Conservation (phyloP, 2,329 filamentous ascomycete genomes). For the Aspergillus ochraceoroseus region DNA sequence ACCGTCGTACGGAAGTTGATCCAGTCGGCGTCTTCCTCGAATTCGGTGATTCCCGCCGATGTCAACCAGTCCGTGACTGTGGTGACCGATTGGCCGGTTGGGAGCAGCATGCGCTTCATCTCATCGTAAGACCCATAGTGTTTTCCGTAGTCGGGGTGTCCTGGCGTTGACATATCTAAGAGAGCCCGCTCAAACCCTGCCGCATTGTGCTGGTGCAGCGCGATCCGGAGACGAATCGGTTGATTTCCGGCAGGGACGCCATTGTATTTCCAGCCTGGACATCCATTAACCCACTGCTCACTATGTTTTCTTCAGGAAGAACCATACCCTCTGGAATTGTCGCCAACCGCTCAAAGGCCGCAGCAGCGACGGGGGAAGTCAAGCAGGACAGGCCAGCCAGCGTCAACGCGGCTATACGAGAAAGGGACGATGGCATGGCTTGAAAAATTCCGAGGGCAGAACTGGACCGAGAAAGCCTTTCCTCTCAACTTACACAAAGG, state of each 20-base stretch:
- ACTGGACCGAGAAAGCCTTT: too few relatives aligned
- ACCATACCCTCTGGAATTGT: slow-evolving; percentile 34
- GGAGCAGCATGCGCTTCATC: slow-evolving; percentile 48
- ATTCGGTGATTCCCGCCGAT: slow-evolving; percentile 36
- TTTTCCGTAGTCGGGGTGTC: slow-evolving; percentile 46
- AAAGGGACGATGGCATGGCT: slow-evolving; percentile 26
- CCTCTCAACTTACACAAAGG: too few relatives aligned
- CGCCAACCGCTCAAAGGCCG: slow-evolving; percentile 36
- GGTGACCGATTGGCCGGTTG: slow-evolving; percentile 38
- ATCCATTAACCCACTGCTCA: not conserved
- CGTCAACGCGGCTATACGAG: slow-evolving; percentile 27
- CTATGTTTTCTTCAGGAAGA: too few relatives aligned
- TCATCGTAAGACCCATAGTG: slow-evolving; percentile 47
- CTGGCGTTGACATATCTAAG: slow-evolving; percentile 49
- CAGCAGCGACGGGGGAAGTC: slow-evolving; percentile 27
- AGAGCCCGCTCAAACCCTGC: slow-evolving; percentile 45
- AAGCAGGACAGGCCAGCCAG: slow-evolving; percentile 30
- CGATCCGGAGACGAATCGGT: slow-evolving; percentile 33
- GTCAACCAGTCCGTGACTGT: slow-evolving; percentile 47
- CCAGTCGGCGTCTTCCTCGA: slow-evolving; percentile 38
- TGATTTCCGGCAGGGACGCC: slow-evolving; percentile 25
- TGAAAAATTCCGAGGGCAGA: too few relatives aligned
- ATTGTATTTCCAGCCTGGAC: slow-evolving; percentile 32
- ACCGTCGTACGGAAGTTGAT: slow-evolving; percentile 38
- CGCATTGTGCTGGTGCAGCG: slow-evolving; percentile 34